Evolutionary conservation across 2,329 filamentous ascomycete species (phyloP), one percentile per base, ranked within the genome.

Genomic region (Verticillium longisporum): DNA sequence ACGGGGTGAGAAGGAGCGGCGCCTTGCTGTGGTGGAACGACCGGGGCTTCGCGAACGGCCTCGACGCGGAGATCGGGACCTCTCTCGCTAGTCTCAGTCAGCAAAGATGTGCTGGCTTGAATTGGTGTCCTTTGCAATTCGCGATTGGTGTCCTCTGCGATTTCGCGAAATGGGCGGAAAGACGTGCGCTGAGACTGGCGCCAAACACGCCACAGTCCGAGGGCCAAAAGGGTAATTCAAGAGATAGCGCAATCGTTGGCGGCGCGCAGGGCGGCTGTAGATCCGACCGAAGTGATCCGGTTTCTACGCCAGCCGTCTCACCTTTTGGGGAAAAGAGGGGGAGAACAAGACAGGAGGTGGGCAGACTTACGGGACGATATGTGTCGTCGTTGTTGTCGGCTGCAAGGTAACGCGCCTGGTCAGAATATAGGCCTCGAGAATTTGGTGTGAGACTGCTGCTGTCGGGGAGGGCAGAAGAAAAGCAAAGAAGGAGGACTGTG

Each of bases 11-110:
- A 90, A 92, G 59, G 90, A 93, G 68, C 90, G 88, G 72, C 90
- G 89, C 72, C 83, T 86, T 72, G 84, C 78, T 65, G 45, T 53
- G n/a, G 45, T 53, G 21, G 82, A 80, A 65, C 83, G 87, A 73
- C 87, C 85, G 69, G 89, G 91, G 80, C 91, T 96, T 78, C 92
- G 89, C 71, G 92, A 96, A 77, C 92, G 88, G 75, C 86, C 85
- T 77, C 89, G 87, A 73, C 88, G 88, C 72, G 89, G 88, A 68
- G 89, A 91, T 75, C 89, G 87, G 77, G 87, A 88, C 80, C 88
- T 90, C 86, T 96, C 91, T 77, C 91, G 90, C 90, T 94, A 82
- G 60, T 70, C 67, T 62, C 61, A 64, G 70, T 75, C 69, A 66
- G 61, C 50, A 67, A 63, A 67, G 61, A 21, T 41, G 26, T 38